phyloP scores from a whole-genome alignment of 352 stramenopile genomes.

The Hyaloperonospora arabidopsidis region DNA sequence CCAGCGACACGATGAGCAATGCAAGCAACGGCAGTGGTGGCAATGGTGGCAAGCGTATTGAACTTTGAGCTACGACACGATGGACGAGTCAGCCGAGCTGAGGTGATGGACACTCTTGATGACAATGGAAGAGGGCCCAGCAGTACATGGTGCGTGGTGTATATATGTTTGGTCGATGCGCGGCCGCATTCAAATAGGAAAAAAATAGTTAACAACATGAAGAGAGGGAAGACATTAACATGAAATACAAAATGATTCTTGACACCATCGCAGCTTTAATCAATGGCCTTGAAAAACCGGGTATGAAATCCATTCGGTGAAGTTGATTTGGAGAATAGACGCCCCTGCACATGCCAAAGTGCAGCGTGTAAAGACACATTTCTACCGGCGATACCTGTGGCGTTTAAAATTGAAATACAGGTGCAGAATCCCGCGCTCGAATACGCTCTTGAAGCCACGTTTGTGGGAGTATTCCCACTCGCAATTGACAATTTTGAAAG shows the following conservation, averaged over 20 bases:
- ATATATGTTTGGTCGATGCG: slow-evolving; percentile 22
- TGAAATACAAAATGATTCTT: slow-evolving; percentile 21
- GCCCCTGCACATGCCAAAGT: no score
- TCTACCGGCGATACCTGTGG: slow-evolving; percentile 93
- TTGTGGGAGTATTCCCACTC: slow-evolving; percentile 98
- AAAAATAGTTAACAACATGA: slow-evolving; percentile 32
- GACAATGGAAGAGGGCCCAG: slow-evolving; percentile 10
- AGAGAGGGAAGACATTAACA: slow-evolving; percentile 18
- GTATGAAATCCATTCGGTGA: no score
- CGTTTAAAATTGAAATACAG: slow-evolving; percentile 99
- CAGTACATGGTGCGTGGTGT: slow-evolving; percentile 1
- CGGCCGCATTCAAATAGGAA: slow-evolving; percentile 16
- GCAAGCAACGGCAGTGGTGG: slow-evolving; percentile 37
- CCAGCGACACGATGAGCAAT: slow-evolving; percentile 46
- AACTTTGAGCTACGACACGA: slow-evolving; percentile 40
- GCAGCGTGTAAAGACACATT: neutral
- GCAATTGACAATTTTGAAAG: slow-evolving; percentile 99
- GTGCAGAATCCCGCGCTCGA: slow-evolving; percentile 96
- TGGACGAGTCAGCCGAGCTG: slow-evolving; percentile 16
- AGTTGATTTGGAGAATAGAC: no score
- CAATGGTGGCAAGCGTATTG: slow-evolving; percentile 51
- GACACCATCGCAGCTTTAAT: neutral
- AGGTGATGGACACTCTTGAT: slow-evolving; percentile 19
- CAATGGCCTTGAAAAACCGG: no score
- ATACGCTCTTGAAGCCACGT: slow-evolving; percentile 95